These are phyloP conservation scores for Cnidoscolus chayamansa DNA, from an alignment of 441 rosid genomes.

Conservation along the genomic window DNA sequence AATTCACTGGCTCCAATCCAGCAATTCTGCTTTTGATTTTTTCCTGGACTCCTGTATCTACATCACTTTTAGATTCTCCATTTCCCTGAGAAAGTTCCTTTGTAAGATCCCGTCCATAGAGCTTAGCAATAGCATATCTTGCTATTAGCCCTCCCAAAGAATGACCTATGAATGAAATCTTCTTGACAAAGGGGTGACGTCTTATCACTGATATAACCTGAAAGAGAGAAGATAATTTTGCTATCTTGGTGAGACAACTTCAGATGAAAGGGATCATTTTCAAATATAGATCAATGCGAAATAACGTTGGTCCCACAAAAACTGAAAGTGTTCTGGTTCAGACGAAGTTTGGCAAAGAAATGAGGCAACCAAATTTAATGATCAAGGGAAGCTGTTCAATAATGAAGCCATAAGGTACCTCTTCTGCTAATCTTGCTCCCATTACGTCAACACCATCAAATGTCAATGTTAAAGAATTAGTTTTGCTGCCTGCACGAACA, in stretches of 20 bases:
- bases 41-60: constrained; percentile 31
- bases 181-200: constrained; percentile 48
- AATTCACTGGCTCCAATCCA: constrained; percentile 75
- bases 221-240: constrained; percentile 24
- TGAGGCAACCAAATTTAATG: not conserved
- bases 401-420: constrained; percentile 40
- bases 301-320: not conserved
- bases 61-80: constrained; percentile 26
- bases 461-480: constrained; percentile 52
- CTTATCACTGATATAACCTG: constrained; percentile 66
- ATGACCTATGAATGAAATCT: constrained; percentile 78
- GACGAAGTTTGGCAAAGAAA: not conserved
- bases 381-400: not conserved
- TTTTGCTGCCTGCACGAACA: constrained; percentile 62
- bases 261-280: constrained; percentile 4
- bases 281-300: not conserved
- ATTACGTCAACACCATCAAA: constrained; percentile 85
- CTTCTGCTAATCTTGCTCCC: constrained; percentile 91
- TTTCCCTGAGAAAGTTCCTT: constrained; percentile 38
- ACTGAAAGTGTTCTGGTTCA: not conserved
- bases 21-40: constrained; percentile 52
- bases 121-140: constrained; percentile 84
- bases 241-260: not conserved
- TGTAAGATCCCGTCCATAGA: constrained; percentile 39
- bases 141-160: constrained; percentile 86